These are phyloP conservation scores for Iris pallida DNA, from an alignment of 116 monocot species.

Conservation along the genomic window DNA sequence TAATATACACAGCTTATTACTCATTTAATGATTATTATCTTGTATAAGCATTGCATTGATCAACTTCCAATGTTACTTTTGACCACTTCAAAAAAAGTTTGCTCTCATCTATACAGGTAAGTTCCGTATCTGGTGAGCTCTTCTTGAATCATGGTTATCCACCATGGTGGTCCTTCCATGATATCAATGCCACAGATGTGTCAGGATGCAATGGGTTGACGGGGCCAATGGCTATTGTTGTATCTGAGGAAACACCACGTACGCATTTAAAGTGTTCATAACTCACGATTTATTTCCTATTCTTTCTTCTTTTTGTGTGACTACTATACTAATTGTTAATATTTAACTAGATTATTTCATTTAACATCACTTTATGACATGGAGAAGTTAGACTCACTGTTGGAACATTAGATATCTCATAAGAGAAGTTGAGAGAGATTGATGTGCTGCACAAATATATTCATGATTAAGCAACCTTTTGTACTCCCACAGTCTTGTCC, in stretches of 20 bases:
- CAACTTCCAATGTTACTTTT: too few species aligned
- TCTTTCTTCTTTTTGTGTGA: not conserved
- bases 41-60: not conserved
- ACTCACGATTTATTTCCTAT: not conserved
- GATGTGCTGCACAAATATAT: too few species aligned
- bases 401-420: too few species aligned
- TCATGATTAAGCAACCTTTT: too few species aligned
- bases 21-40: not conserved
- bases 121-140: conserved; percentile 56
- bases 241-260: conserved; percentile 99
- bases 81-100: not conserved
- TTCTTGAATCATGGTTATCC: conserved; percentile 51
- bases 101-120: conserved; percentile 34
- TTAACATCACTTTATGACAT: too few species aligned
- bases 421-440: too few species aligned
- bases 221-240: conserved; percentile 88
- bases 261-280: conserved; percentile 12
- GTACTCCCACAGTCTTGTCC: too few species aligned
- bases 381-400: too few species aligned
- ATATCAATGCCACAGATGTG: conserved; percentile 36
- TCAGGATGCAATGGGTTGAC: conserved; percentile 57
- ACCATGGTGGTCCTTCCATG: conserved; percentile 95
- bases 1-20: not conserved
- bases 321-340: too few species aligned
- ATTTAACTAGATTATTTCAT: too few species aligned